Base-by-base conservation (phyloP, 495 filamentous ascomycete species). In the Niebla homalea region DNA sequence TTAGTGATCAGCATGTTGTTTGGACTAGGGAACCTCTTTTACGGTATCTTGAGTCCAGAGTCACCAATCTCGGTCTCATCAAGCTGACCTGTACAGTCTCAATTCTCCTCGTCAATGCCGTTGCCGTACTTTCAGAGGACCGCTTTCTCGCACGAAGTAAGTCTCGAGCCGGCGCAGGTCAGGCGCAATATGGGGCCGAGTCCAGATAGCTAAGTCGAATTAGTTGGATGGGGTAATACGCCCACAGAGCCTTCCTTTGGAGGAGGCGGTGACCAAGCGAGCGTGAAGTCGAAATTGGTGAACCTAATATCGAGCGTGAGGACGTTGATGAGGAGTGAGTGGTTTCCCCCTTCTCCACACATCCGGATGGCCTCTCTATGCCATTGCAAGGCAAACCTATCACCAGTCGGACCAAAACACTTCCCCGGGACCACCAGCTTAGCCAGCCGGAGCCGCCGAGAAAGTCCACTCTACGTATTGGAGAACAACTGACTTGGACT, bases 81-180 rank as follows among this genome's bases (percentile, higher is more conserved):
- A 51, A 52, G 49, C 43, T 22, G 29, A 22, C 36, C 19, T 26
- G 2, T 19, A 20, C 60, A 92, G 87, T 87, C 46, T 73, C 77
- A 51, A 69, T 94, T 63, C 84, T 98, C 61, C 76, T 97, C 63
- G 79, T 89, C 62, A 98, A 98, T 69, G 86, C 87, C 37, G 86
- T 97, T 62, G 87, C 89, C 46, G 81, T 98, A 67, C 82, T 97
- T 44, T 95, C 89, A 59, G 90, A 98, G 78, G 92, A 98, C 70
- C 81, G 93, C 26, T 98, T 98, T 66, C 82, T 98, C 45, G 92
- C 93, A 45, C 80, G 93, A 59, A 92, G 88, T 94, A 83, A 57
- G 80, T 69, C 44, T 29, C 0, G 14, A 12, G 29, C 43, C 43
- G 45, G 36, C 45, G 40, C n/a, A 38, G 36, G 3, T 22, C 2